These are phyloP conservation scores for Triadica sebifera DNA, from an alignment of 345 rosid genomes.

Conservation along the genomic window DNA sequence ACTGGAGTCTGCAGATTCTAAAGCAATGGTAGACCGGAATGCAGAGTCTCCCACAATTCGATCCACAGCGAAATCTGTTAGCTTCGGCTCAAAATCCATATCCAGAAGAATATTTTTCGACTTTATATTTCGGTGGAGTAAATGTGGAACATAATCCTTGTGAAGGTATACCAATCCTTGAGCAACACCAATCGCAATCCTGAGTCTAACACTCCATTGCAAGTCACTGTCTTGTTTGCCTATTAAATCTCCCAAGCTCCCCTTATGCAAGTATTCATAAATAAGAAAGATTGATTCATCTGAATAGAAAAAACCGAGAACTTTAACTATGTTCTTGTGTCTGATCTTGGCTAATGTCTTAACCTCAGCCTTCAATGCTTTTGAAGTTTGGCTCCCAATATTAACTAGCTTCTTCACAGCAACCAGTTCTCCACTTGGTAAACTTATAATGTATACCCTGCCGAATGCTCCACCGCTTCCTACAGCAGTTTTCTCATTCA, in stretches of 20 bases:
- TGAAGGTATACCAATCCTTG: conserved; percentile 80
- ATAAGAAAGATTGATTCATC: conserved; percentile 72
- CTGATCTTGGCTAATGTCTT: conserved; percentile 82
- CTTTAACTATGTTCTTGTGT: conserved; percentile 68
- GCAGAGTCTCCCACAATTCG: conserved; percentile 74
- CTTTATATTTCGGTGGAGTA: conserved; percentile 79
- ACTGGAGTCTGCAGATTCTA: conserved; percentile 56
- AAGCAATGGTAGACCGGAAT: conserved; percentile 56
- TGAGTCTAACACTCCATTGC: conserved; percentile 71
- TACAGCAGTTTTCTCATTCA: conserved; percentile 63
- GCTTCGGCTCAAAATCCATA: conserved; percentile 68
- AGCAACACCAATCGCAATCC: conserved; percentile 78
- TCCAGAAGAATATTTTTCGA: conserved; percentile 77
- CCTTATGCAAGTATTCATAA: conserved; percentile 60
- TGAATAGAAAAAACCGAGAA: conserved; percentile 81
- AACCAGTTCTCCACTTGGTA: conserved; percentile 77
- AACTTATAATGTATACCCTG: conserved; percentile 49
- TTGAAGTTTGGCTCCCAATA: conserved; percentile 55
- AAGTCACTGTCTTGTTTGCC: conserved; percentile 45
- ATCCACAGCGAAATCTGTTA: conserved; percentile 75
- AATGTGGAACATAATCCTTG: conserved; percentile 66
- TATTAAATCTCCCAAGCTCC: conserved; percentile 75
- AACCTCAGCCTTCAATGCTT: conserved; percentile 69
- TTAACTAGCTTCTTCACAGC: conserved; percentile 74
- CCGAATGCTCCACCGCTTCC: conserved; percentile 66